Percentiles rank a stretch among this genome's conserved stretches.
These are phyloP conservation scores for Poa pratensis DNA, from an alignment of 176 grass and related monocot species.

Conservation along the genomic window DNA sequence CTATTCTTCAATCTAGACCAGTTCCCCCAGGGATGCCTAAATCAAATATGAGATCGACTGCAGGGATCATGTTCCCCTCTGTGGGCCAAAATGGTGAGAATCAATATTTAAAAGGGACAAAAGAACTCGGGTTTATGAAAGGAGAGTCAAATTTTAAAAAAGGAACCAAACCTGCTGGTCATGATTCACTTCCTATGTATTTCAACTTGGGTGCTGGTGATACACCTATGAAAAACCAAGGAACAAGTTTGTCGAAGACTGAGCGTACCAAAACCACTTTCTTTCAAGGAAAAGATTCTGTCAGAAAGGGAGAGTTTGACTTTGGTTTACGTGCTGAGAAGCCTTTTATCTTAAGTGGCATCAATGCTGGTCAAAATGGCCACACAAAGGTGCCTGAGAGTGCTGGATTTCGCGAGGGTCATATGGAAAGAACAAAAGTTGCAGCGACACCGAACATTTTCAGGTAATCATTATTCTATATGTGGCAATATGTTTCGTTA, in stretches of 20 bases:
- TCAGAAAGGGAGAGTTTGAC: conserved; percentile 49
- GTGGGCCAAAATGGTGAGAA: conserved; percentile 45
- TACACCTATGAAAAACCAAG: conserved; percentile 48
- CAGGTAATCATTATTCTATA: conserved; percentile 42
- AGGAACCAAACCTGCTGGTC: conserved; percentile 44
- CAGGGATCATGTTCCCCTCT: conserved; percentile 43
- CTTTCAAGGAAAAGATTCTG: conserved; percentile 51
- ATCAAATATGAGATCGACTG: conserved; percentile 48
- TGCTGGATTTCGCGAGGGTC: conserved; percentile 32
- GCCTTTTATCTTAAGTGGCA: conserved; percentile 49
- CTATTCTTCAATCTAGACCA: conserved; percentile 55
- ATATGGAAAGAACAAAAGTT: conserved; percentile 32
- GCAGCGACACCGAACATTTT: conserved; percentile 41
- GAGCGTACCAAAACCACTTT: conserved; percentile 44
- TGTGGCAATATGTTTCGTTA: conserved; percentile 16
- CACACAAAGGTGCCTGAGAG: conserved; percentile 39
- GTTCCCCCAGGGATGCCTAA: conserved; percentile 36
- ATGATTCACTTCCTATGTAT: conserved; percentile 43
- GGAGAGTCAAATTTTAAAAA: conserved; percentile 49
- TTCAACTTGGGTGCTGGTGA: conserved; percentile 51
- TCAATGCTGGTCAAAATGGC: conserved; percentile 37
- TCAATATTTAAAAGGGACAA: conserved; percentile 45
- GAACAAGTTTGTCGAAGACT: conserved; percentile 42
- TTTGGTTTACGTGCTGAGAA: conserved; percentile 49
- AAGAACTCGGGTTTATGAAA: conserved; percentile 47